Evolutionary conservation across 2,329 filamentous ascomycete genomes (phyloP).

Genomic region (Gnomoniopsis smithogilvyi): DNA sequence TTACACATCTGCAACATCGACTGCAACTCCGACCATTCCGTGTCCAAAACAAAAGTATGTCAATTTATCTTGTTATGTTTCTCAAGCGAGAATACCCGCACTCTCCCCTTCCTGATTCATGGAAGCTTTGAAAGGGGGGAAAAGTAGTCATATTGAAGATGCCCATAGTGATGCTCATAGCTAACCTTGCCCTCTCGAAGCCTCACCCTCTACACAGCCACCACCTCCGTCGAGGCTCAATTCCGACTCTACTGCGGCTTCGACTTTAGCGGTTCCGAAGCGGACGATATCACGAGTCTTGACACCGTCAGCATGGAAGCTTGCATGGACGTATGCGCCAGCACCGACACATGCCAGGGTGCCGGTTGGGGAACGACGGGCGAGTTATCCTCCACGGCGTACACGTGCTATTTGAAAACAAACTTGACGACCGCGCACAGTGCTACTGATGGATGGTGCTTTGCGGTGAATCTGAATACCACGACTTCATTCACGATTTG

Average conservation of each 20-base stretch:
- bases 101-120: no score
- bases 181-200: conserved; percentile 23
- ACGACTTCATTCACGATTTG: not conserved
- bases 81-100: no score
- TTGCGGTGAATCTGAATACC: conserved; percentile 49
- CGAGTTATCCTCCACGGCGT: conserved; percentile 32
- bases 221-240: conserved; percentile 15
- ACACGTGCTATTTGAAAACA: conserved; percentile 43
- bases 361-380: conserved; percentile 42
- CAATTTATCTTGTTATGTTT: not conserved
- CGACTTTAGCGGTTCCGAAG: conserved; percentile 25
- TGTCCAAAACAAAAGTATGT: not conserved
- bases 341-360: conserved; percentile 35
- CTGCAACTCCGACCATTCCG: conserved; percentile 8
- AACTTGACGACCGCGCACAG: conserved; percentile 30
- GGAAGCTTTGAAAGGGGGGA: no score
- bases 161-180: conserved; percentile 14
- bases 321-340: conserved; percentile 43
- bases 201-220: conserved; percentile 25
- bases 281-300: conserved; percentile 31
- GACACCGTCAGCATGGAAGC: conserved; percentile 37
- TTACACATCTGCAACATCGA: conserved; percentile 13
- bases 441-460: conserved; percentile 37
- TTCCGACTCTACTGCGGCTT: conserved; percentile 26
- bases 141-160: not conserved